These are phyloP conservation scores for Nemophila menziesii DNA, from an alignment of 257 asterid genomes.

Conservation along the genomic window DNA sequence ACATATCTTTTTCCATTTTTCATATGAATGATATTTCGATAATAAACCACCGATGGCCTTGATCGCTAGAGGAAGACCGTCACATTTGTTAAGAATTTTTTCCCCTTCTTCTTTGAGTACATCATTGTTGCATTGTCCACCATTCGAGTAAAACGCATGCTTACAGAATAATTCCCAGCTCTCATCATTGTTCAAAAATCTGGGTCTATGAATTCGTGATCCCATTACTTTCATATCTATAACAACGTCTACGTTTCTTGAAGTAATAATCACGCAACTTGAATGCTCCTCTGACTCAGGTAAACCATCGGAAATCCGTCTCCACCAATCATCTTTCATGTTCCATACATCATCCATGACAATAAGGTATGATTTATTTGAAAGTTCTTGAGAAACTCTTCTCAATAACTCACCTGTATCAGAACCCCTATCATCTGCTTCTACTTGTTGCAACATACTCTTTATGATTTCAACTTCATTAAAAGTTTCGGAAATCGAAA, in stretches of 20 bases:
- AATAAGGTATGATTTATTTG: slow-evolving; percentile 9
- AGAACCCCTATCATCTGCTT: slow-evolving; percentile 6
- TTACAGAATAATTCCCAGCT: slow-evolving; percentile 18
- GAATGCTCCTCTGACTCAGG: slow-evolving; percentile 7
- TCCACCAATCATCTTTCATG: slow-evolving; percentile 18
- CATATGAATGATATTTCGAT: not conserved
- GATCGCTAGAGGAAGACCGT: slow-evolving; percentile 23
- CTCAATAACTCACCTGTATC: slow-evolving; percentile 7
- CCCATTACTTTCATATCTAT: slow-evolving; percentile 10
- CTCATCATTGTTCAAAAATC: slow-evolving; percentile 11
- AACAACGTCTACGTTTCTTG: slow-evolving; percentile 11
- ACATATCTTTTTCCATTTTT: slow-evolving; percentile 11
- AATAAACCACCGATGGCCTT: slow-evolving; percentile 19
- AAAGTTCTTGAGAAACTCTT: slow-evolving; percentile 10
- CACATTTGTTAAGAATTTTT: slow-evolving; percentile 16
- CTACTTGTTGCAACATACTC: slow-evolving; percentile 14
- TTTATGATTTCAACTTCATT: slow-evolving; percentile 13
- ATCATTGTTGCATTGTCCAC: not conserved
- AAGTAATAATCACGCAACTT: slow-evolving; percentile 18
- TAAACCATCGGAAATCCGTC: slow-evolving; percentile 10
- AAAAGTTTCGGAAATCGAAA: slow-evolving; percentile 16
- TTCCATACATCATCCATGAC: slow-evolving; percentile 28
- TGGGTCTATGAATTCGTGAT: slow-evolving; percentile 9
- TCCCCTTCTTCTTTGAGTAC: slow-evolving; percentile 10
- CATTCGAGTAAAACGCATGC: slow-evolving; percentile 6